Conservation (phyloP, 768 basidiomycete species). For the Boletus sp. region DNA sequence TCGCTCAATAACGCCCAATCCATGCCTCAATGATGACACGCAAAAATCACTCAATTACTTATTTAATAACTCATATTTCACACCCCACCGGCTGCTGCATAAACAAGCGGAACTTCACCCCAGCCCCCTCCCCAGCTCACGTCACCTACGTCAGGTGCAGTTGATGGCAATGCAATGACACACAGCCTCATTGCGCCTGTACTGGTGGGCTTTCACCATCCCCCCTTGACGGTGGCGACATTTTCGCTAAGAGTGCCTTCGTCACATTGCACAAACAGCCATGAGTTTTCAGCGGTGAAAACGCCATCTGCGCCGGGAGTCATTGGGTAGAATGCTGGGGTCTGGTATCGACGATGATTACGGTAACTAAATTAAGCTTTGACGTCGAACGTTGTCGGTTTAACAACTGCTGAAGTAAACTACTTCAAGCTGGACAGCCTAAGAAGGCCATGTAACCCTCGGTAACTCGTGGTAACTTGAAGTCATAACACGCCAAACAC, state of each 20-base stretch:
- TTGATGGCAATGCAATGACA: conserved; percentile 1
- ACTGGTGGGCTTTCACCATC: neutral
- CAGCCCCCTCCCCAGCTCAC: neutral
- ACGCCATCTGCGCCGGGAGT: neutral
- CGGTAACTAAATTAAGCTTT: neutral
- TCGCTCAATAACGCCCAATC: neutral
- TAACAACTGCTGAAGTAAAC: neutral
- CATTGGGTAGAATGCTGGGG: neutral
- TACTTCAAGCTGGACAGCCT: neutral
- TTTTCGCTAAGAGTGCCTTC: neutral
- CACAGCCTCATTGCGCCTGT: neutral
- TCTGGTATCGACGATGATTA: neutral
- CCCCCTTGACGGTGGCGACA: neutral
- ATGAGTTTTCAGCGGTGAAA: neutral
- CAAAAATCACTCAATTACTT: neutral
- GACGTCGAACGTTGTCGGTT: neutral
- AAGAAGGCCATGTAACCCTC: neutral
- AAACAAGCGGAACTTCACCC: neutral
- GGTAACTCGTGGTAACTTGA: neutral
- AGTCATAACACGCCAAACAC: neutral
- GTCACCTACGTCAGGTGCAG: neutral
- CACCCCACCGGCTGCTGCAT: neutral
- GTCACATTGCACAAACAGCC: neutral
- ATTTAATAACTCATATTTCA: neutral
- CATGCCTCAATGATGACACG: neutral